Conservation (phyloP, 495 filamentous ascomycete species). For the Gamarada debralockiae region DNA sequence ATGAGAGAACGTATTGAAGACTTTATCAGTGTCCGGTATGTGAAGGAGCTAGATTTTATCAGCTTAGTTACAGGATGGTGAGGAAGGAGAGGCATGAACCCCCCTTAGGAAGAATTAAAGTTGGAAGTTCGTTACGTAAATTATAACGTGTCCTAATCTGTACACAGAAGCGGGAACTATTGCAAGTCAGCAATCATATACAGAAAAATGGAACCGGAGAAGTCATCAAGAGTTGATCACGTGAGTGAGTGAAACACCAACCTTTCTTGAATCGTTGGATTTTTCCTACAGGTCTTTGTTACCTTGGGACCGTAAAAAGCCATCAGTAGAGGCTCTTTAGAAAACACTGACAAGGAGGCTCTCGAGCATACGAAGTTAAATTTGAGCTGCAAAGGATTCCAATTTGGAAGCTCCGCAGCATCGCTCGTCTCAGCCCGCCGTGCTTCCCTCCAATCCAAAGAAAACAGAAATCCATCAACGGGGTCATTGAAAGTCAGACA, state of each 20-base stretch:
- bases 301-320: too few relatives aligned
- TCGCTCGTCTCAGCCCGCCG: neutral
- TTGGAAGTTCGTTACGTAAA: neutral
- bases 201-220: neutral
- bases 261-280: neutral
- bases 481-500: conserved; percentile 52
- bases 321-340: too few relatives aligned
- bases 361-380: too few relatives aligned
- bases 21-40: neutral
- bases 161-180: neutral
- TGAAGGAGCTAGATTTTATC: neutral
- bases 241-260: too few relatives aligned
- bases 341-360: too few relatives aligned
- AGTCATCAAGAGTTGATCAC: neutral
- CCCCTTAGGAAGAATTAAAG: neutral
- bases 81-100: neutral
- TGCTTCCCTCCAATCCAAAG: conserved; percentile 36
- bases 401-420: neutral
- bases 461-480: conserved; percentile 51
- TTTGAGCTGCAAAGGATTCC: neutral
- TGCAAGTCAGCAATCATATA: neutral
- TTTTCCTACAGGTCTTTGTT: neutral
- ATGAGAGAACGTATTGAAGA: conserved; percentile 49
- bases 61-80: too few relatives aligned
- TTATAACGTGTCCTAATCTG: neutral